Base-by-base conservation (phyloP, 768 basidiomycete genomes). In the Tricholoma furcatifolium region DNA sequence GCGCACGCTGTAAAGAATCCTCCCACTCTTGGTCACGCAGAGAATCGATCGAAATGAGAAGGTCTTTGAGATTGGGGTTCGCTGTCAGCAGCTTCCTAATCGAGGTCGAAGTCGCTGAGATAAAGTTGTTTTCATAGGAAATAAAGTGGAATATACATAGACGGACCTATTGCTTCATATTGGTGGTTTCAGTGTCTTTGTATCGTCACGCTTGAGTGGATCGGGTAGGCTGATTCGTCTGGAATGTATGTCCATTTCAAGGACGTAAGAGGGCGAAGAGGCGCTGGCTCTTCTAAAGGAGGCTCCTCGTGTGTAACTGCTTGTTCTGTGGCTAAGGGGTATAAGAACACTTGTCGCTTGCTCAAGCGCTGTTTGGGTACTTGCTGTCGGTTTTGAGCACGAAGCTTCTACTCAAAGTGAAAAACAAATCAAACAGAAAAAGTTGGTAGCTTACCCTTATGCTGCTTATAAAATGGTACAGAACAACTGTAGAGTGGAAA, bases 201-300 rank as follows among this genome's bases (percentile, higher is more conserved):
- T 92, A 63, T 94, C 91, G 61, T 96, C 87, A 5, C 87, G 77
- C 60, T 87, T 86, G 43, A 96, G 76, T 1, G 93, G 93, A 66
- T 95, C 91, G 85, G 85, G 64, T 84, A 92, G 2, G 88, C 82
- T 0, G 86, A 84, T 60, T 82, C 80, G 27, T 93, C 91, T 2
- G 90, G 88, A 41, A 92, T 80, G 62, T 91, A 92, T 0, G 93
- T 92, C 92, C 93, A 95, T 23, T 80, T 81, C 35, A 95, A 73
- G 12, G 88, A 78, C 0, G 90, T 86, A 36, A 94, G 73, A 1
- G 89, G 80, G 9, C 82, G 82, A 3, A 88, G 78, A 2, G 74
- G 67, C 9, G 66, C 59, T 6, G 74, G 73, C 12, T 79, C 73
- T 20, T 65, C 62, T 15, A 78, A 51, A 39, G 64, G 52, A 20